These are phyloP conservation scores for Thelonectria rubi DNA, from an alignment of 2,329 filamentous ascomycete species.

Conservation along the genomic window DNA sequence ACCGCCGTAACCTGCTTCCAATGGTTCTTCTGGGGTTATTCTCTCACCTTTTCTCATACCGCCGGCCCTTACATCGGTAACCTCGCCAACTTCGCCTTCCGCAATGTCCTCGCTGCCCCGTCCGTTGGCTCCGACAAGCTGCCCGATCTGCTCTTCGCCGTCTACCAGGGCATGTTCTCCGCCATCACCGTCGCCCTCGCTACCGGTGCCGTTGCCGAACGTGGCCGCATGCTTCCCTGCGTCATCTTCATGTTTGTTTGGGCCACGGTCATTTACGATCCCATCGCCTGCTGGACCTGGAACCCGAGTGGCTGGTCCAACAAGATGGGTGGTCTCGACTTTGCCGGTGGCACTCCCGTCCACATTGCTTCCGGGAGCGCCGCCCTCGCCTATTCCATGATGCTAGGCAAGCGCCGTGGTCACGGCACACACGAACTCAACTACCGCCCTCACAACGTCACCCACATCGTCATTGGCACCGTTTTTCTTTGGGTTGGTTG, in stretches of 20 bases:
- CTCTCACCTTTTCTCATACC: conserved; percentile 80
- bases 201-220: conserved; percentile 84
- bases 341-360: conserved; percentile 89
- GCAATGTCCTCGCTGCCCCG: conserved; percentile 76
- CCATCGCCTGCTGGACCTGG: conserved; percentile 96
- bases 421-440: conserved; percentile 90
- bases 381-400: conserved; percentile 88
- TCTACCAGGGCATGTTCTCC: conserved; percentile 91
- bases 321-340: conserved; percentile 83
- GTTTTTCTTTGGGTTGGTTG: conserved; percentile 96
- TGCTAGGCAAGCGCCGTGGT: conserved; percentile 85
- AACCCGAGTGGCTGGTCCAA: conserved; percentile 84
- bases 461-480: conserved; percentile 89
- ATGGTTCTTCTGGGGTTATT: conserved; percentile 96
- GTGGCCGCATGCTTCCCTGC: conserved; percentile 87
- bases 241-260: conserved; percentile 94
- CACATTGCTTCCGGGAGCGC: conserved; percentile 86
- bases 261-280: conserved; percentile 89
- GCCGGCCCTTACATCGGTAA: conserved; percentile 81
- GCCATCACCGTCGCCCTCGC: conserved; percentile 86
- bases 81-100: conserved; percentile 81
- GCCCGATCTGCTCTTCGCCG: conserved; percentile 84
- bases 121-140: conserved; percentile 78
- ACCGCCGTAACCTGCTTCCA: conserved; percentile 86
- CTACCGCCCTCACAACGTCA: conserved; percentile 92